Percentiles rank a stretch among this genome's conserved stretches.
These are phyloP conservation scores for Rhodotorula toruloides DNA, from an alignment of 768 basidiomycete species.

Conservation along the genomic window DNA sequence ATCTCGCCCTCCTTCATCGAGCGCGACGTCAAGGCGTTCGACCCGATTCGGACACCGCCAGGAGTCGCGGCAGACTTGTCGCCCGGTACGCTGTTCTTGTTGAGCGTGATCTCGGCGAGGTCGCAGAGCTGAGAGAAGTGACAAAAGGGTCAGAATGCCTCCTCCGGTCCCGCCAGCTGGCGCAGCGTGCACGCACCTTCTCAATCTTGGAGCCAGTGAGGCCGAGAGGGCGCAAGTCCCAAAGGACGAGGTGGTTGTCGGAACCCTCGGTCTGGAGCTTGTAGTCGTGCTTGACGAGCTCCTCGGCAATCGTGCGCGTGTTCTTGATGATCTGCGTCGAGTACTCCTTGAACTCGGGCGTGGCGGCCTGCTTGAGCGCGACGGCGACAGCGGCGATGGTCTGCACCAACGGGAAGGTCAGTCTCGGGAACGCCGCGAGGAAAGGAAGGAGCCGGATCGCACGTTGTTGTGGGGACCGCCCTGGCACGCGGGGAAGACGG, in stretches of 20 bases:
- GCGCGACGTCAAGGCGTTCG: conserved; percentile 87
- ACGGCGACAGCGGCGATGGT: conserved; percentile 95
- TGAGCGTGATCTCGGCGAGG: conserved; percentile 87
- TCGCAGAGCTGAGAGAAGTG: conserved; percentile 63
- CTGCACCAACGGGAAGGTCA: no score
- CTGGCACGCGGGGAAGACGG: conserved; percentile 99
- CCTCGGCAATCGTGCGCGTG: conserved; percentile 64
- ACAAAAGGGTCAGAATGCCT: not conserved
- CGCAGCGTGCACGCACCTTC: no score
- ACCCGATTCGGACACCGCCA: conserved; percentile 94
- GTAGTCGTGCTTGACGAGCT: conserved; percentile 75
- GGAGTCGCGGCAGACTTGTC: conserved; percentile 92
- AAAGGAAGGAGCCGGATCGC: not conserved
- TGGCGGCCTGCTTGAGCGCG: conserved; percentile 79
- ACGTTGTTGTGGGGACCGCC: conserved; percentile 96
- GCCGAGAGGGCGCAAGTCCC: conserved; percentile 87
- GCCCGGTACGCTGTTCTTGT: conserved; percentile 90
- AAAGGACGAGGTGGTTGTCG: conserved; percentile 95
- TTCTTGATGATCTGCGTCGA: conserved; percentile 92
- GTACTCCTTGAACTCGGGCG: conserved; percentile 83
- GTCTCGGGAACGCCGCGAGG: no score
- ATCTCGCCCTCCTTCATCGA: conserved; percentile 85
- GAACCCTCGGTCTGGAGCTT: conserved; percentile 94
- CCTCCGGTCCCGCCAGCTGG: no score
- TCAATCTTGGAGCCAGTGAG: conserved; percentile 98